Percentiles rank a stretch among this genome's conserved stretches.
phyloP scores from a whole-genome alignment of 257 asterid species.

The Solanum dulcamara region DNA sequence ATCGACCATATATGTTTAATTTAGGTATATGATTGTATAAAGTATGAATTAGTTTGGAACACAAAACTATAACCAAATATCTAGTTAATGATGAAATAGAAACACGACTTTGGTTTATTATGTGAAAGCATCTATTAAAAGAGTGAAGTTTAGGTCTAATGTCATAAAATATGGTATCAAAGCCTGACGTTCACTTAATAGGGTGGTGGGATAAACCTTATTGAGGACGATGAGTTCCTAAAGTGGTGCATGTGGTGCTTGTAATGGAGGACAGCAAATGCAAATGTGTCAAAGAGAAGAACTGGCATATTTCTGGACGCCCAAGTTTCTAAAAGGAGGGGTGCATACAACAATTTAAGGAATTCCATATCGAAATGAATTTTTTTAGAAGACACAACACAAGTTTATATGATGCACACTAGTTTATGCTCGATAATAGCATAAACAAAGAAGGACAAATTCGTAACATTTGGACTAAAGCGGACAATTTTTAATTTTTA shows the following conservation, averaged over 20 bases:
- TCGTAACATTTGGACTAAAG: neutral
- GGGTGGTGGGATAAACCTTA: neutral
- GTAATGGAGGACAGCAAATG: no score
- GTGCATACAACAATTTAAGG: neutral
- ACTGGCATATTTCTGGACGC: neutral
- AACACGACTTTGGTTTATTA: neutral
- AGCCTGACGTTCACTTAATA: neutral
- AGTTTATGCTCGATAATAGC: neutral
- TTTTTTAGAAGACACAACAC: neutral
- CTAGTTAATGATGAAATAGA: neutral
- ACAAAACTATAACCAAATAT: neutral
- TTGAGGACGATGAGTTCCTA: neutral
- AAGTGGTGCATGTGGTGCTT: neutral
- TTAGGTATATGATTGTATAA: neutral
- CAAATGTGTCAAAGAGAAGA: neutral
- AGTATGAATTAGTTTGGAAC: neutral
- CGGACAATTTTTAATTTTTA: neutral
- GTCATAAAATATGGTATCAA: neutral
- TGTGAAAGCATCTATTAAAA: neutral
- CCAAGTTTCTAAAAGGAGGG: neutral
- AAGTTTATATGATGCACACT: neutral
- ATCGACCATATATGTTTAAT: neutral
- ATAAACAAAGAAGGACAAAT: neutral
- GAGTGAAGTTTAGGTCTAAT: neutral
- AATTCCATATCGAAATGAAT: neutral